Conservation (phyloP, 306 rosid genomes). For the Betula pendula region DNA sequence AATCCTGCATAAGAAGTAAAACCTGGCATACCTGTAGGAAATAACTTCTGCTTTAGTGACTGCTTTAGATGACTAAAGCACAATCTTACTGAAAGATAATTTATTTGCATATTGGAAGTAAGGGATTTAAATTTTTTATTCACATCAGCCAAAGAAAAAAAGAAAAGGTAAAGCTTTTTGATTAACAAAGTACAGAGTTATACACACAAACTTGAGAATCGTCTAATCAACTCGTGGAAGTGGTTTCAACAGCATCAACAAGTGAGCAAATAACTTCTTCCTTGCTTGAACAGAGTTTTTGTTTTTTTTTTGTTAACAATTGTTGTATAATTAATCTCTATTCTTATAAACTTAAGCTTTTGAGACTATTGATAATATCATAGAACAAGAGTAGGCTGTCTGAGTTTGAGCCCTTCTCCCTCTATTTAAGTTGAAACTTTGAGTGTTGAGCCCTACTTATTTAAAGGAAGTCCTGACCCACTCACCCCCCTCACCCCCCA, state of each 20-base stretch:
- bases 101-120: no score
- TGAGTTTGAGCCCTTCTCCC: background rate
- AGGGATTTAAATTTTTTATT: background rate
- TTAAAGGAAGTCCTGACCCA: background rate
- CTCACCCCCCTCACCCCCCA: no score
- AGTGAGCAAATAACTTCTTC: background rate
- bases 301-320: background rate
- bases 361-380: background rate
- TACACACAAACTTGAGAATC: background rate
- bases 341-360: background rate
- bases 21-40: slow-evolving; percentile 48
- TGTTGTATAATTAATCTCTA: background rate
- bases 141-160: background rate
- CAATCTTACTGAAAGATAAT: background rate
- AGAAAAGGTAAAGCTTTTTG: background rate
- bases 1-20: slow-evolving; percentile 54
- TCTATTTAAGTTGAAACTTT: background rate
- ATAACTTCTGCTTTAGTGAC: background rate
- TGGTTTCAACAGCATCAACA: background rate
- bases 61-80: slow-evolving; percentile 2
- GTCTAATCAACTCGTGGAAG: background rate
- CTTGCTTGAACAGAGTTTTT: background rate
- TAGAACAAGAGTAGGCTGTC: background rate
- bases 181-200: background rate
- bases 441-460: background rate